Evolutionary conservation across 2,329 filamentous ascomycete species (phyloP), one percentile per base, ranked within the genome.

Genomic region (Dactylellina haptotyla): DNA sequence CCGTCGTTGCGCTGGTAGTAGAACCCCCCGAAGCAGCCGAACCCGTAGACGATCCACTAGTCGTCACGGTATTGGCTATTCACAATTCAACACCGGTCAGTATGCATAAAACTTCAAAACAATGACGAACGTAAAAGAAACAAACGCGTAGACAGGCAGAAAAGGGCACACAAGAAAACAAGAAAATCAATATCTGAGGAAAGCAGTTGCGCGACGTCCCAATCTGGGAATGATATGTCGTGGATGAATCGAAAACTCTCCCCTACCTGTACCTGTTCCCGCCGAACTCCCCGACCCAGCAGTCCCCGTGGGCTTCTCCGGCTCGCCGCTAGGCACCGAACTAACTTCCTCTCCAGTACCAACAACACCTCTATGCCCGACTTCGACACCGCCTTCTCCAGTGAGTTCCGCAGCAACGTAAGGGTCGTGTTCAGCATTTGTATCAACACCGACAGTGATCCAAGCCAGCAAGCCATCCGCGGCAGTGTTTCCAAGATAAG

Each of bases 391-490:
- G 14, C 81, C 81, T n/a, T 77, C 75, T 54, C 78, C 77, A 50
- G 79, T 80, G 28, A 78, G 73, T n/a, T 78, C 81, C 8, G 78
- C 80, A 8, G 81, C 81, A 16, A 80, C 78, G 26, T 50, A 77
- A 9, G 81, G 76, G 28, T 75, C 62, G 26, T 62, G 63, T 2
- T 81, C 77, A 32, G 80, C 78, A 1, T 80, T 80, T 2, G 80
- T 65, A 76, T 85, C 83, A 50, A 87, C 81, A 3, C 83, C 85
- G 43, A 87, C 80, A 2, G 82, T 81, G 69, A 87, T 83, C 85
- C 85, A 87, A 5, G 81, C 83, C 58, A 87, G 80, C 30, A 87
- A 76, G 37, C 86, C 86, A 56, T 87, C 84, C 2, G 79, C 75
- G 9, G 85, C 78, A 32, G 80, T 79, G 45, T 88, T 83, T 5